Evolutionary conservation across 2,329 filamentous ascomycete genomes (phyloP).

Genomic region (Colletotrichum simmondsii): DNA sequence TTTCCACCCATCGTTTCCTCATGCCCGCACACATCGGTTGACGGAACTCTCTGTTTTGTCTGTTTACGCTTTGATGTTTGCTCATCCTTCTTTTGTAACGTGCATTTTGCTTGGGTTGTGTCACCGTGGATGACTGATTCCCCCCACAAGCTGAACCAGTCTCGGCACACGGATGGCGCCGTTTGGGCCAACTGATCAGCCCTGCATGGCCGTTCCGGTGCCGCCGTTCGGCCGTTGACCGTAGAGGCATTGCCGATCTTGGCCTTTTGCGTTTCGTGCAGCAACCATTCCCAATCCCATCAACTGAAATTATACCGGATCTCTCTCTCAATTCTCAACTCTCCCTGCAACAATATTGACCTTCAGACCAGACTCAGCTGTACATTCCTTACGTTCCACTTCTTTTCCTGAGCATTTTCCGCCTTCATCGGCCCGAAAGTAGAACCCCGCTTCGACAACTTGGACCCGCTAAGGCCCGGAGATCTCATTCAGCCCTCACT

Average conservation of each 20-base stretch:
- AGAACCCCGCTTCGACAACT: background rate
- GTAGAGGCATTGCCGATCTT: background rate
- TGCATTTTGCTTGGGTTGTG: constrained; percentile 12
- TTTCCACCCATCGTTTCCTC: background rate
- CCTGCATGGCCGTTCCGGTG: background rate
- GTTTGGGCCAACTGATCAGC: constrained; percentile 6
- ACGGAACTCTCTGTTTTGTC: background rate
- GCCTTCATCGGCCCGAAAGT: background rate
- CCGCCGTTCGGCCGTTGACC: background rate
- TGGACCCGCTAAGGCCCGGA: background rate
- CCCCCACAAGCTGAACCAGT: background rate
- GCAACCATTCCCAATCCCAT: background rate
- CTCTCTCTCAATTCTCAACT: background rate
- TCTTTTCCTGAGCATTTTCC: background rate
- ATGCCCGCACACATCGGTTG: background rate
- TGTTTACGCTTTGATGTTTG: constrained; percentile 19
- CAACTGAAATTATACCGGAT: background rate
- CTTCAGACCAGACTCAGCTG: background rate
- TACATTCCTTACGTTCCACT: background rate
- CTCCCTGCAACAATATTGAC: background rate
- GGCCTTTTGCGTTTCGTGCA: background rate
- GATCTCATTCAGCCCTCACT: background rate
- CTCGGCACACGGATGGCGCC: constrained; percentile 14
- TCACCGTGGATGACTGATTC: constrained; percentile 15
- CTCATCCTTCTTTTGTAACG: constrained; percentile 7